Evolutionary conservation across 2,329 filamentous ascomycete species (phyloP), one percentile per base, ranked within the genome.

Genomic region (Aspergillus ibericus): DNA sequence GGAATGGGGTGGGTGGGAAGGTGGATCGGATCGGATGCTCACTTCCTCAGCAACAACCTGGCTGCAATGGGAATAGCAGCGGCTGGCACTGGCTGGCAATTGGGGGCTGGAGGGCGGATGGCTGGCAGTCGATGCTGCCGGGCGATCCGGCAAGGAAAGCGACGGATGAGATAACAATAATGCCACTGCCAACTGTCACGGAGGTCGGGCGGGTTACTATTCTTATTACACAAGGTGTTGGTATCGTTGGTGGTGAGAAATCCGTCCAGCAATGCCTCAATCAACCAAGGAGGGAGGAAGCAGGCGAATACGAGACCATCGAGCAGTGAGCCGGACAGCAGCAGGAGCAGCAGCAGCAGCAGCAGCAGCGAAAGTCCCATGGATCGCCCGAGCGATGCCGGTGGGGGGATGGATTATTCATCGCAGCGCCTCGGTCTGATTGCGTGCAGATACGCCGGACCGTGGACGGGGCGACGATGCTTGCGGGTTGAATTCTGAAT

Each of bases 341-440:
- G 8, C 32, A 12, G 16, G 27, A 29, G n/a, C n/a, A n/a, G n/a
- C n/a, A n/a, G n/a, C n/a, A n/a, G n/a, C n/a, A 32, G 46, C 25
- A 13, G 47, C 27, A 36, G 7, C 22, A 10, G 36, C 15, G 36
- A n/a, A 6, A 34, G 38, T 42, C 25, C 51, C 51, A 44, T 53
- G 51, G 51, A 53, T 53, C 36, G 51, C n/a, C 51, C 8, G 51
- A 27, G 22, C 40, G 36, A 53, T 32, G 38, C 22, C n/a, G 51
- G 40, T 53, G 51, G 34, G 27, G 18, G 22, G 50, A 40, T 42
- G 35, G 35, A 53, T 38, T 29, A 42, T 32, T 34, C 32, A 53
- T 42, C 44, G 44, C 38, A 42, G 38, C 38, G 38, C 38, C 38
- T 42, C 38, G 25, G 22, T 29, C 25, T 48, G 44, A 48, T 48